Evolutionary conservation across 2,329 filamentous ascomycete genomes (phyloP).

Genomic region (Diaporthe nobilis): DNA sequence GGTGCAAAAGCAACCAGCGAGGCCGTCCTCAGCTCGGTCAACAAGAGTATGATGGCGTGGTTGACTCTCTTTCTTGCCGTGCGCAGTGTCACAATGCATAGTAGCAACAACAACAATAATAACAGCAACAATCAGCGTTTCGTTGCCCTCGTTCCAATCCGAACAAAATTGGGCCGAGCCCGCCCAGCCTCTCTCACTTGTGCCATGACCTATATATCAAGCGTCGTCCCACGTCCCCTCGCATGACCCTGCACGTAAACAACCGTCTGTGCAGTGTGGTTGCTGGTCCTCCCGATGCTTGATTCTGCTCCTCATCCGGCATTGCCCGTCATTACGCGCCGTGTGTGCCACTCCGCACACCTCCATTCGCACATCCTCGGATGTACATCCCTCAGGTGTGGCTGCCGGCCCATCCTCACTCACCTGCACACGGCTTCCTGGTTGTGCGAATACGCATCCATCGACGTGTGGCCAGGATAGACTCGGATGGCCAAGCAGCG

Average conservation of each 20-base stretch:
- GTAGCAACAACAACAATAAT: not conserved
- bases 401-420: not conserved
- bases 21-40: not conserved
- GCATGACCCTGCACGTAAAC: not conserved
- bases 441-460: not conserved
- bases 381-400: not conserved
- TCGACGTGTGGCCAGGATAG: not conserved
- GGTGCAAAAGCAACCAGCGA: not conserved
- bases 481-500: not conserved
- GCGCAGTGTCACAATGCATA: not conserved
- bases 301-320: not conserved
- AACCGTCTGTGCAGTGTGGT: not conserved
- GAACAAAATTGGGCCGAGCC: not conserved
- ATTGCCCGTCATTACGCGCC: slow-evolving; percentile 22
- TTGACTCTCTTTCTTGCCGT: not conserved
- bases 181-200: not conserved
- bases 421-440: not conserved
- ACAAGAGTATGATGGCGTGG: not conserved
- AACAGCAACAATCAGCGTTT: not conserved
- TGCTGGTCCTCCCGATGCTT: not conserved
- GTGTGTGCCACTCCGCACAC: slow-evolving; percentile 8
- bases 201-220: not conserved
- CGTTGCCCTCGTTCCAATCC: not conserved
- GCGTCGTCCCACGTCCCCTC: not conserved
- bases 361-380: slow-evolving; percentile 5